A percentile compares a stretch with the other conserved stretches of the same genome.
These are phyloP conservation scores for Stellera chamaejasme DNA, from an alignment of 345 rosid genomes.

Conservation along the genomic window DNA sequence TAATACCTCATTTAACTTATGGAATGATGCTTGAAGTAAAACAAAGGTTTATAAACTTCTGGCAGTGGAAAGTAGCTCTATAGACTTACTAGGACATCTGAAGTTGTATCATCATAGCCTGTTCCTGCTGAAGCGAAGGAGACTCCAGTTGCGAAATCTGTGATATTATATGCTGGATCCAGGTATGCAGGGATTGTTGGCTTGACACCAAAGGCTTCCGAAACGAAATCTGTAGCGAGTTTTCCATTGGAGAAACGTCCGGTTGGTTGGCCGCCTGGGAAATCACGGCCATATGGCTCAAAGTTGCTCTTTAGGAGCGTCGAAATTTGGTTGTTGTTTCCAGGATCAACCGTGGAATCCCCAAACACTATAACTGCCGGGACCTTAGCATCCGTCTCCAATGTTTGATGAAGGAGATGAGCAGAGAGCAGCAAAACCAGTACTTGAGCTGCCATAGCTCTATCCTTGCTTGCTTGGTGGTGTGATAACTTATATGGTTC, in stretches of 20 bases:
- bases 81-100: conserved; percentile 60
- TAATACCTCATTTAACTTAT: no score
- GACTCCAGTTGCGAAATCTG: conserved; percentile 74
- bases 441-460: conserved; percentile 24
- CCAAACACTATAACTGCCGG: conserved; percentile 70
- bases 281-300: conserved; percentile 75
- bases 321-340: conserved; percentile 71
- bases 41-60: no score
- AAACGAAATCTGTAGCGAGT: conserved; percentile 60
- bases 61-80: no score
- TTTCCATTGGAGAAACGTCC: conserved; percentile 81
- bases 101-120: conserved; percentile 74
- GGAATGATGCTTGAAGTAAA: no score
- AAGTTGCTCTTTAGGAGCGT: conserved; percentile 68
- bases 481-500: not conserved
- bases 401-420: conserved; percentile 27
- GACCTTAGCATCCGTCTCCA: conserved; percentile 25
- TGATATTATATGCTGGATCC: conserved; percentile 50
- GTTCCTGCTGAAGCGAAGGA: conserved; percentile 93
- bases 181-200: conserved; percentile 64
- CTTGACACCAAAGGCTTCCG: conserved; percentile 70
- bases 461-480: not conserved
- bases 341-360: conserved; percentile 71
- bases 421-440: conserved; percentile 15
- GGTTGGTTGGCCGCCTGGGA: conserved; percentile 43